Evolutionary conservation across 345 rosid species (phyloP).

Genomic region (Eucalyptus tenuipes): DNA sequence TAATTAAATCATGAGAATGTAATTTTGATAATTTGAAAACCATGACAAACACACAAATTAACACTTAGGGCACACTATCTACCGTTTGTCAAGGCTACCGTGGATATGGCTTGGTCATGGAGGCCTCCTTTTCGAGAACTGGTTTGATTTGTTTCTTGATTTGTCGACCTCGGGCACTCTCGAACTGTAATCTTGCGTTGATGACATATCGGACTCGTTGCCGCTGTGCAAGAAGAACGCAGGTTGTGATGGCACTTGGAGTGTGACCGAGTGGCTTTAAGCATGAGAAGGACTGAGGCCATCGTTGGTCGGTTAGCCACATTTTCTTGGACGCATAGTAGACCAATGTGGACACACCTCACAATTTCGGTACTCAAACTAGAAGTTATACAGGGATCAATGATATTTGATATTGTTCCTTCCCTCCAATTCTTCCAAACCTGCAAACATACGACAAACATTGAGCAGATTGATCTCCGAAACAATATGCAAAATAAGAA

Average conservation of each 20-base stretch:
- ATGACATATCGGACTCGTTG: not conserved
- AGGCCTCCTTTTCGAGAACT: not conserved
- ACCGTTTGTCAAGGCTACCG: not conserved
- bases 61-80: not conserved
- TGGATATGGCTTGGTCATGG: not conserved
- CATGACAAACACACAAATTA: not conserved
- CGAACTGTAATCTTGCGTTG: not conserved
- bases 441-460: slow-evolving; percentile 1
- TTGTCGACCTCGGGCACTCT: not conserved
- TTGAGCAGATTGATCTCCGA: not conserved
- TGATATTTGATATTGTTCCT: slow-evolving; percentile 10
- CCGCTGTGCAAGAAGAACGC: slow-evolving; percentile 13
- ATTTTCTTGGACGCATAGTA: slow-evolving; percentile 47
- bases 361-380: slow-evolving; percentile 17
- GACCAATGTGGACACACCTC: slow-evolving; percentile 48
- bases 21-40: not conserved
- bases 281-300: slow-evolving; percentile 36
- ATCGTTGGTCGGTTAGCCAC: slow-evolving; percentile 31
- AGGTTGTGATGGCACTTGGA: slow-evolving; percentile 30
- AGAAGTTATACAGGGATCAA: slow-evolving; percentile 20
- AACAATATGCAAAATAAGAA: not conserved
- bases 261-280: slow-evolving; percentile 24
- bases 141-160: not conserved
- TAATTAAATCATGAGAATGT: not conserved
- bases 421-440: slow-evolving; percentile 58